Evolutionary conservation across 257 asterid species (phyloP).

Genomic region (Solanum dulcamara): DNA sequence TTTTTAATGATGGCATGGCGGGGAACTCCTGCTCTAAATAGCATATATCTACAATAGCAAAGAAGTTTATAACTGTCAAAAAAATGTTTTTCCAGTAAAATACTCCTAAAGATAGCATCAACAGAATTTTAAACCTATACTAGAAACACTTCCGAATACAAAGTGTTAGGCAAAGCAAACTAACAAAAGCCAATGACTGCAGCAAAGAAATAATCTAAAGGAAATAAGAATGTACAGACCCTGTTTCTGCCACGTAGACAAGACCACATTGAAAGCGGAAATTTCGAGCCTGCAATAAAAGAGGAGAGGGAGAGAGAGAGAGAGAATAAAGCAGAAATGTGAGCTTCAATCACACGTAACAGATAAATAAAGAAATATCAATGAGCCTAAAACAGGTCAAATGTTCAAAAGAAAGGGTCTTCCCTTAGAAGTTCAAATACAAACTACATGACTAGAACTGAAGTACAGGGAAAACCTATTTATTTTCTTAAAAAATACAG

Average conservation of each 20-base stretch:
- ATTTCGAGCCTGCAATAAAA: slow-evolving; percentile 80
- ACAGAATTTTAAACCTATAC: not conserved
- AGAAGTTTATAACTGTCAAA: not conserved
- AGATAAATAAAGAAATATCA: not conserved
- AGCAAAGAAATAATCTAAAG: not conserved
- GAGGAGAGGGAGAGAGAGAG: not conserved
- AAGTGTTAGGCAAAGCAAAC: not conserved
- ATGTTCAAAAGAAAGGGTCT: not conserved
- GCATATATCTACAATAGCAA: slow-evolving; percentile 62
- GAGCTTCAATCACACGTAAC: not conserved
- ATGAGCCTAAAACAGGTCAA: not conserved
- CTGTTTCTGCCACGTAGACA: slow-evolving; percentile 95
- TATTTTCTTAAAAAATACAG: not conserved
- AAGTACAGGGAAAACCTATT: not conserved
- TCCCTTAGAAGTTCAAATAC: not conserved
- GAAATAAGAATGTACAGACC: slow-evolving; percentile 32
- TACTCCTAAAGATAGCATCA: not conserved
- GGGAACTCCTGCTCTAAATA: slow-evolving; percentile 93
- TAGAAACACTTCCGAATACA: not conserved
- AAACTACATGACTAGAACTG: not conserved
- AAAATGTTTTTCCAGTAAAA: not conserved
- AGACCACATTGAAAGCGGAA: slow-evolving; percentile 93
- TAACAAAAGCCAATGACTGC: not conserved
- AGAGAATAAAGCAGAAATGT: not conserved
- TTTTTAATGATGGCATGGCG: slow-evolving; percentile 93